Conservation (phyloP, 257 asterid species). For the Solanum acaule region DNA sequence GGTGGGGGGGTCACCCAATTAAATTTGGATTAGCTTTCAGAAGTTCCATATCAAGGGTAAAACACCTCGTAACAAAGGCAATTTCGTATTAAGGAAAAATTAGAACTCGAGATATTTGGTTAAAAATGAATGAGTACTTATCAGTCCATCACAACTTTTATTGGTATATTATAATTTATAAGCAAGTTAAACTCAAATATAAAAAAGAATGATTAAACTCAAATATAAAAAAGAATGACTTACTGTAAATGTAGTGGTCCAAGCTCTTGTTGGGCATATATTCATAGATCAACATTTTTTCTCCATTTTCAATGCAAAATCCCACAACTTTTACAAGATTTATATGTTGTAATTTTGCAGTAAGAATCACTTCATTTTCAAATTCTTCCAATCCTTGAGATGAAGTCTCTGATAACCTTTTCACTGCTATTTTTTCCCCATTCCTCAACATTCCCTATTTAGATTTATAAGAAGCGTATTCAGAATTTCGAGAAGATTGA, state of each 20-base stretch:
- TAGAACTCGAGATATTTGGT: too few relatives aligned
- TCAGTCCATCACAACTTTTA: neutral
- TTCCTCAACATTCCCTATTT: neutral
- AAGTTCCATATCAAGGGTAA: too few relatives aligned
- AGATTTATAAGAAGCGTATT: neutral
- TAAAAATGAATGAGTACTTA: too few relatives aligned
- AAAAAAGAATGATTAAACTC: neutral
- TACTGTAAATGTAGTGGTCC: neutral
- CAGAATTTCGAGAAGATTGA: neutral
- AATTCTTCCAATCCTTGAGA: slow-evolving; percentile 5
- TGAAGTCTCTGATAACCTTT: neutral
- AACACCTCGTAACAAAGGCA: too few relatives aligned
- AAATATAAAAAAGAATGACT: neutral
- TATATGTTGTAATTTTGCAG: slow-evolving; percentile 8
- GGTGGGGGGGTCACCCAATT: too few relatives aligned
- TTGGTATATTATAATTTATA: too few relatives aligned
- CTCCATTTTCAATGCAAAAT: slow-evolving; percentile 11
- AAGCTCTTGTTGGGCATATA: neutral
- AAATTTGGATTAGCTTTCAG: too few relatives aligned
- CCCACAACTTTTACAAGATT: slow-evolving; percentile 10
- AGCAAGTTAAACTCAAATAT: neutral
- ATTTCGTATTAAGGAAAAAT: too few relatives aligned
- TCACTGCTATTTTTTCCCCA: neutral
- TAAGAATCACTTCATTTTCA: slow-evolving; percentile 13
- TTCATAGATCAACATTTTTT: slow-evolving; percentile 5